Base-by-base conservation (phyloP, 768 basidiomycete species). In the Panellus pusillus region DNA sequence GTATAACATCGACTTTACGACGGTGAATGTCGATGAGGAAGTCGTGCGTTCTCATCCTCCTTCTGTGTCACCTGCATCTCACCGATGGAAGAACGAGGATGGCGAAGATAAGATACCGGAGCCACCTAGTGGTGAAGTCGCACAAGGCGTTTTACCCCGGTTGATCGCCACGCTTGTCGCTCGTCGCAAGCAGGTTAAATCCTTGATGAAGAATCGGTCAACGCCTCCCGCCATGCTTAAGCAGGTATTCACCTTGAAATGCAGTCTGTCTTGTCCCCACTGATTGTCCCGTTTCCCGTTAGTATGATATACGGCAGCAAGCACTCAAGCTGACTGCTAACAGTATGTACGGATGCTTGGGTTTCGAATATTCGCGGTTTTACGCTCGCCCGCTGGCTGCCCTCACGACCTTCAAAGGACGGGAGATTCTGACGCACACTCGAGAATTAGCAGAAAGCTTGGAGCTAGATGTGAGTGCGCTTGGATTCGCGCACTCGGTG, bases 341-440 rank as follows among this genome's bases (percentile, higher is more conserved):
- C 74, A 95, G 92, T 78, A 99, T 98, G 97, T 99, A 99, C 70
- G 97, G 97, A 15, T 99, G 97, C 77, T 86, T 99, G 18, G 97
- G 97, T 44, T 98, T 98, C 67, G 93, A 95, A 65, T 90, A 93
- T 62, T 98, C 97, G 9, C 78, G 97, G 45, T 98, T 98, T 77
- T 98, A 94, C 61, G 97, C 97, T 18, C 82, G 92, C 39, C 93
- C 95, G 0, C 83, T 99, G n/a, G 97, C 97, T 14, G 93, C 97
- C 40, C 80, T 99, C 44, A 98, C 95, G 18, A 99, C 97, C 0
- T 94, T 84, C 81, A 98, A 96, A 70, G 97, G 97, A 63, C 87
- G 97, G 69, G 94, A 98, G 71, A 98, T 98, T 64, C 69, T 99
- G 66, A 98, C 91, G 0, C 87, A 92, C 57, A 98, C 97, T 0